These are phyloP conservation scores for Odontarrhena argentea DNA, from an alignment of 345 rosid genomes.

Conservation along the genomic window DNA sequence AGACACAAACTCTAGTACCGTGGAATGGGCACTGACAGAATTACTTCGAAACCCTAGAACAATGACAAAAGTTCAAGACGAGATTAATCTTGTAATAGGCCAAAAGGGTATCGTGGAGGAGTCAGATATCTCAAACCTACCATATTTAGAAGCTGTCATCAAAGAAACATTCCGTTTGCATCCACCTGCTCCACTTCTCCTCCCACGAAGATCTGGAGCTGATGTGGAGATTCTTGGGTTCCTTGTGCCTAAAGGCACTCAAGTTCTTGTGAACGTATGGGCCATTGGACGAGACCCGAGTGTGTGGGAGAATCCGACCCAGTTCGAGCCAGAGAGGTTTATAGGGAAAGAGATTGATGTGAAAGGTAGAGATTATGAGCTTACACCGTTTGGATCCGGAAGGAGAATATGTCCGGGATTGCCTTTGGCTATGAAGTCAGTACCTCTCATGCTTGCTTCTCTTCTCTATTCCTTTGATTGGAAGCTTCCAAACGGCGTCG, in stretches of 20 bases:
- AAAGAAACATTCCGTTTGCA: conserved; percentile 53
- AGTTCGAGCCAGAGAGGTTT: conserved; percentile 44
- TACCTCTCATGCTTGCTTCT: conserved; percentile 51
- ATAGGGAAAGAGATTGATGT: conserved; percentile 33
- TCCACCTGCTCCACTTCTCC: conserved; percentile 48
- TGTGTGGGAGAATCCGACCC: conserved; percentile 36
- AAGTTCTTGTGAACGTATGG: conserved; percentile 46
- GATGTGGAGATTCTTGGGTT: conserved; percentile 42
- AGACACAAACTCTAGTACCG: conserved; percentile 45
- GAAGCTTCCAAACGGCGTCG: conserved; percentile 42
- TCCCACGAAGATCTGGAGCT: conserved; percentile 39
- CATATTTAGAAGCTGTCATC: conserved; percentile 44
- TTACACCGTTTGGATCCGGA: conserved; percentile 38
- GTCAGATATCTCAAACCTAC: conserved; percentile 31
- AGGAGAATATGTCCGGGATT: conserved; percentile 39
- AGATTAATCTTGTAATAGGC: conserved; percentile 39
- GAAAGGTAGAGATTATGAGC: conserved; percentile 39
- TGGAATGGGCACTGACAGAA: conserved; percentile 46
- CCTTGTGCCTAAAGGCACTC: conserved; percentile 40
- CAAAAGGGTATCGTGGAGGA: conserved; percentile 39
- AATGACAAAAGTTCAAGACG: conserved; percentile 34
- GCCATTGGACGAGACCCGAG: conserved; percentile 46
- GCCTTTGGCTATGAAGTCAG: conserved; percentile 48
- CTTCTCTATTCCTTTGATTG: conserved; percentile 52
- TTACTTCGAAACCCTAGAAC: conserved; percentile 24